These are phyloP conservation scores for Rubia tinctorum DNA, from an alignment of 305 asterid genomes.

Conservation along the genomic window DNA sequence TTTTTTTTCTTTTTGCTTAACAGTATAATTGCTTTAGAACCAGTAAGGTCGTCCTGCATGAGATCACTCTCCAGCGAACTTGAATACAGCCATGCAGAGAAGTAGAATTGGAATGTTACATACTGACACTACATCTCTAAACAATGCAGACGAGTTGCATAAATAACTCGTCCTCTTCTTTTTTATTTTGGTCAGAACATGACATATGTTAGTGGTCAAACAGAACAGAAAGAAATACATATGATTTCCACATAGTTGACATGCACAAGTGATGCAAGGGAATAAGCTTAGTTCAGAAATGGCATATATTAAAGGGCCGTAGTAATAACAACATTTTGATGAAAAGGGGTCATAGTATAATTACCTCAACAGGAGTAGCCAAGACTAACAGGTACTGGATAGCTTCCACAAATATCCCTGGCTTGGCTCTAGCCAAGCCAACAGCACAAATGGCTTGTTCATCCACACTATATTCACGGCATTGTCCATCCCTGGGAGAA, in stretches of 20 bases:
- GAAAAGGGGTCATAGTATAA: not conserved
- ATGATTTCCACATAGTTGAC: not conserved
- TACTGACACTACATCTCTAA: not conserved
- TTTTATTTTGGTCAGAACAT: not conserved
- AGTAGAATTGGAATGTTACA: not conserved
- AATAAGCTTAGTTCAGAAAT: not conserved
- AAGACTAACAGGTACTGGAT: constrained; percentile 84
- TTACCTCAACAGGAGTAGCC: constrained; percentile 98
- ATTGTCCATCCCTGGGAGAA: constrained; percentile 80
- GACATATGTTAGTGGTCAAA: not conserved
- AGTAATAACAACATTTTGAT: not conserved
- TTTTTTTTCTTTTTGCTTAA: too few species aligned
- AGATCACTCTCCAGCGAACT: too few species aligned
- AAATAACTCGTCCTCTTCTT: not conserved
- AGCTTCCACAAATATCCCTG: constrained; percentile 92
- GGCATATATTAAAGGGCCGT: not conserved
- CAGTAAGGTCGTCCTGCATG: too few species aligned
- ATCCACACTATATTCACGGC: constrained; percentile 88
- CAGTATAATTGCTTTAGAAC: too few species aligned
- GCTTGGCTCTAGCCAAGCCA: constrained; percentile 81
- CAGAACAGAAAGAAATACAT: not conserved
- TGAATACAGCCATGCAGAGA: not conserved
- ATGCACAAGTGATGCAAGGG: not conserved
- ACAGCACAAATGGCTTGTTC: constrained; percentile 98
- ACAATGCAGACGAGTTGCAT: not conserved